phyloP scores from a whole-genome alignment of 495 filamentous ascomycete species.

The Trichoderma orchidacearum region DNA sequence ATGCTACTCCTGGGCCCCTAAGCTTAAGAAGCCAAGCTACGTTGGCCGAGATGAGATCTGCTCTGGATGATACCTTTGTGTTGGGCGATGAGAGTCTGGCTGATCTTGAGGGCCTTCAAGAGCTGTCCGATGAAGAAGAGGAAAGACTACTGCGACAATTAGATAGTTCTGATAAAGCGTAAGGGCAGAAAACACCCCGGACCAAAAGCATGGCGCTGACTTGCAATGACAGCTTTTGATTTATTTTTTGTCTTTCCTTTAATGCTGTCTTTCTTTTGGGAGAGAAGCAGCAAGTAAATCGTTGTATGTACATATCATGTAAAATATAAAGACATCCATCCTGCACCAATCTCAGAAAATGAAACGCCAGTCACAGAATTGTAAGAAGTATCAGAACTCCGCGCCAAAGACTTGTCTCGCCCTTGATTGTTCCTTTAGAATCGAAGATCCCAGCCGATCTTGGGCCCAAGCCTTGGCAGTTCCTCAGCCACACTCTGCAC shows the following conservation, averaged over 20 bases:
- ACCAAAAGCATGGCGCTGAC: background rate
- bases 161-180: background rate
- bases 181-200: background rate
- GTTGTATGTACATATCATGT: background rate
- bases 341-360: background rate
- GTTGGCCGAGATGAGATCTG: slow-evolving; percentile 19
- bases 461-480: slow-evolving; percentile 72
- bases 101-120: slow-evolving; percentile 10
- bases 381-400: too few relatives aligned
- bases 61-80: slow-evolving; percentile 21
- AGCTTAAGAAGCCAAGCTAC: slow-evolving; percentile 10
- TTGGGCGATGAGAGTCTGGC: slow-evolving; percentile 20
- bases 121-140: slow-evolving; percentile 7
- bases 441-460: slow-evolving; percentile 93
- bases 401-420: background rate
- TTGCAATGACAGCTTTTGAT: background rate
- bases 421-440: slow-evolving; percentile 31
- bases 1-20: slow-evolving; percentile 6
- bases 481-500: slow-evolving; percentile 96
- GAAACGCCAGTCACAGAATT: too few relatives aligned
- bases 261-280: too few relatives aligned
- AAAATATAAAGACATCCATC: background rate
- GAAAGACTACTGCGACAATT: slow-evolving; percentile 1
- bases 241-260: background rate
- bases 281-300: too few relatives aligned